Percentiles rank a stretch among this genome's conserved stretches.
Conservation (phyloP, 306 rosid genomes). For the Quercus wislizeni region DNA sequence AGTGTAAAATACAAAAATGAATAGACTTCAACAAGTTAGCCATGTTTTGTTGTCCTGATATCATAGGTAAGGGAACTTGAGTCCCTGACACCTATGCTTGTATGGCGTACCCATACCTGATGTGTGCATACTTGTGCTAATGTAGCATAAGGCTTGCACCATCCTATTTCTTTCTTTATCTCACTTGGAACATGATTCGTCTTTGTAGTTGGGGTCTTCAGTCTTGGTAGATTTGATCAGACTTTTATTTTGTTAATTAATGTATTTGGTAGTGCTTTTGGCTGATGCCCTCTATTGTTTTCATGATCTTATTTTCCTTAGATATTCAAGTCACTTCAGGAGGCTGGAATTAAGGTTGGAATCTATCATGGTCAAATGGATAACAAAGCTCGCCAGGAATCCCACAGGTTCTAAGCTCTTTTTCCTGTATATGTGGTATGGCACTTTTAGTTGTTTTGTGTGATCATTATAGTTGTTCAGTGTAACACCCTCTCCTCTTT, state of each 20-base stretch:
- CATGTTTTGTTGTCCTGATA: background rate
- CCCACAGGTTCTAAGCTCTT: slow-evolving; percentile 64
- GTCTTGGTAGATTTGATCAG: slow-evolving; percentile 7
- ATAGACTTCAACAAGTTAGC: background rate
- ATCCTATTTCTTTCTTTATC: background rate
- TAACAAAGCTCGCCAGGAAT: slow-evolving; percentile 68
- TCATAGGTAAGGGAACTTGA: background rate
- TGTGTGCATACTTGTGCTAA: background rate
- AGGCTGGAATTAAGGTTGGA: slow-evolving; percentile 66
- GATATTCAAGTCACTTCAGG: slow-evolving; percentile 61
- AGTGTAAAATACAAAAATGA: background rate
- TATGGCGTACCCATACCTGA: background rate
- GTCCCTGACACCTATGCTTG: background rate
- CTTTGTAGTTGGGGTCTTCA: slow-evolving; percentile 5
- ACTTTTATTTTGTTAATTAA: slow-evolving; percentile 5
- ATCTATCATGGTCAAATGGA: slow-evolving; percentile 81
- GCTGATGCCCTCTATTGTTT: background rate
- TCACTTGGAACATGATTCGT: background rate
- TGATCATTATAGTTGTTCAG: slow-evolving; percentile 19
- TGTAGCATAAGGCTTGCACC: slow-evolving; percentile 6
- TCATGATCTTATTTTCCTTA: slow-evolving; percentile 29
- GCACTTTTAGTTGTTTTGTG: slow-evolving; percentile 8
- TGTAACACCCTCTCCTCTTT: slow-evolving; percentile 11
- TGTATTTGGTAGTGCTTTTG: slow-evolving; percentile 18
- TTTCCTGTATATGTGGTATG: slow-evolving; percentile 23